Evolutionary conservation across 129 eudicot species (phyloP).

Genomic region (Scalesia atractyloides): DNA sequence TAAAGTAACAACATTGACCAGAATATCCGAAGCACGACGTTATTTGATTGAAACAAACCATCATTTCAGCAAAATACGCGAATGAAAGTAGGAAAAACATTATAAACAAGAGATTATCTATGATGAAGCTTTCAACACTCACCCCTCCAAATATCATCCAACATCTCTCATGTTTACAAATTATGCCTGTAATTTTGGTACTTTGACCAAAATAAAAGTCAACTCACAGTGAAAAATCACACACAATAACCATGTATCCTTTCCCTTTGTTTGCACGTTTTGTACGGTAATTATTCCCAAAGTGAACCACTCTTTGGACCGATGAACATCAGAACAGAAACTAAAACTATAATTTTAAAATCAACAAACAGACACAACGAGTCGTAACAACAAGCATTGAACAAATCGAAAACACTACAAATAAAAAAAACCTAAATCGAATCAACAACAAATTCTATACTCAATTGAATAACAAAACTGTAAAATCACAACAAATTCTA

Average conservation of each 20-base stretch:
- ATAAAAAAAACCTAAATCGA: background rate
- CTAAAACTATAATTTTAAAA: constrained; percentile 3
- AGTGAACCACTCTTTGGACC: constrained; percentile 12
- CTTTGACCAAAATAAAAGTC: constrained; percentile 4
- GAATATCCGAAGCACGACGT: no score
- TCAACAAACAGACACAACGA: constrained; percentile 7
- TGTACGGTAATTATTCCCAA: background rate
- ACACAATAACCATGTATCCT: constrained; percentile 2
- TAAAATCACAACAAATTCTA: background rate
- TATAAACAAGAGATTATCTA: background rate
- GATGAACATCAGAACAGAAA: constrained; percentile 3
- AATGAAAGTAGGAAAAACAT: background rate
- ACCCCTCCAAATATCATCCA: background rate
- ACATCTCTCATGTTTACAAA: background rate
- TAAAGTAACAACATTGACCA: no score
- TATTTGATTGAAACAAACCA: background rate
- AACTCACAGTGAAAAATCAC: background rate
- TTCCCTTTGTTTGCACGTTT: background rate
- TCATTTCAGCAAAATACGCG: background rate
- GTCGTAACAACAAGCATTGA: constrained; percentile 24
- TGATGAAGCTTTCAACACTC: background rate
- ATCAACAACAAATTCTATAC: constrained; percentile 9
- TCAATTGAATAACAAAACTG: constrained; percentile 12
- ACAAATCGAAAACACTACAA: constrained; percentile 16
- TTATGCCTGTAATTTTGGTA: background rate